These are phyloP conservation scores for Inga laurina DNA, from an alignment of 306 rosid species.

Conservation along the genomic window DNA sequence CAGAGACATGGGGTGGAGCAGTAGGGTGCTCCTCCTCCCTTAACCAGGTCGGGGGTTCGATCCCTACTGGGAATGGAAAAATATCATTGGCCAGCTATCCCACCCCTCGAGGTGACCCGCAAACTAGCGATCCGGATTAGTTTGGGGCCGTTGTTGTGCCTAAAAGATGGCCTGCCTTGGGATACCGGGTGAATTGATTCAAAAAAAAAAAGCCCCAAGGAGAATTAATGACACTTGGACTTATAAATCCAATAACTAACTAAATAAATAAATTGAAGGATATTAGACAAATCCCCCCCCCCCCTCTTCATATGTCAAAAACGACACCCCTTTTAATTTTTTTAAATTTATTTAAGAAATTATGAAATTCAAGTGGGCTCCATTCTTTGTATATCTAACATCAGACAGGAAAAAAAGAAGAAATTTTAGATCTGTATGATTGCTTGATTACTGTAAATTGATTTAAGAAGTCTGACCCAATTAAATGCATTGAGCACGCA, in stretches of 20 bases:
- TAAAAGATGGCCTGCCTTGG: no score
- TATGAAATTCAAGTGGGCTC: background rate
- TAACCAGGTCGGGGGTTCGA: no score
- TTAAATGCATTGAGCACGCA: background rate
- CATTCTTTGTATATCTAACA: background rate
- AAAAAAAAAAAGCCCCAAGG: background rate
- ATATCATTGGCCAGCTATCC: no score
- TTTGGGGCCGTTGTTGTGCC: no score
- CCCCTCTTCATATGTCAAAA: background rate
- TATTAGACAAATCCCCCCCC: background rate
- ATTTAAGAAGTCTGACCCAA: background rate
- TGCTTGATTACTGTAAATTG: background rate
- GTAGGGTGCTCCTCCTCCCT: no score
- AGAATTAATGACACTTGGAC: background rate
- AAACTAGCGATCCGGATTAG: no score
- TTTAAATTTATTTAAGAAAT: background rate
- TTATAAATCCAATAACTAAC: background rate
- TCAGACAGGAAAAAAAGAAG: no score
- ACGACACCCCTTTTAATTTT: background rate
- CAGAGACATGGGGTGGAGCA: no score
- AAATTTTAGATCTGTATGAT: background rate
- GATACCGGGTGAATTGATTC: no score
- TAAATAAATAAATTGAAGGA: background rate
- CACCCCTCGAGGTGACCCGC: no score
- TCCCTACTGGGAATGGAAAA: no score